Base-by-base conservation (phyloP, 73 alveolate genomes). In the Breviolum minutum region DNA sequence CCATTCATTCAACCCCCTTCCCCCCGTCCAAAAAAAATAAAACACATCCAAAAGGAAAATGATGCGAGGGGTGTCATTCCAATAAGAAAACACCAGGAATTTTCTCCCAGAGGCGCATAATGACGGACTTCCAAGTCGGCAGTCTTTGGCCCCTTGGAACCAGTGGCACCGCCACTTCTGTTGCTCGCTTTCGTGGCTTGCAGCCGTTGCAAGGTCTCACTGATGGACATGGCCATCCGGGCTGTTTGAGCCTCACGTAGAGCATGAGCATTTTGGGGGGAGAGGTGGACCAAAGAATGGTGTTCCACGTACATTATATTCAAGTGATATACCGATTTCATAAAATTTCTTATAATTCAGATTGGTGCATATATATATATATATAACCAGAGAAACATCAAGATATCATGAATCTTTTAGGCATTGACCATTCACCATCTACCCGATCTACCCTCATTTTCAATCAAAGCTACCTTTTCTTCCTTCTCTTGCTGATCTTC, bases 41-140 rank as follows among this genome's bases (percentile, higher is more conserved):
- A 13, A 0, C 19, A 20, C 81, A 71, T 20, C 26, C n/a, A 22
- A n/a, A 70, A 2, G 32, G 32, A 13, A 11, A 13, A 71, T 8
- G 13, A 71, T 13, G 26, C n/a, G n/a, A n/a, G n/a, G n/a, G n/a
- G n/a, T 40, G 26, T 30, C 10, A 17, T 30, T 17, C 40, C 81
- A 71, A 71, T n/a, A n/a, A n/a, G n/a, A n/a, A 1, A 0, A 19
- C 82, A 13, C 13, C 32, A 71, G 30, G 32, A 71, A 22, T 22
- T 8, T 17, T 8, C 82, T 17, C 70, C 0, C 91, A 74, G 24
- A 1, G 92, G 71, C 76, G 26, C 97, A 76, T 91, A 91, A 62
- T 91, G 97, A n/a, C 97, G 87, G 24, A 91, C 97, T 32, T 91
- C 97, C 97, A 91, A 61, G 48, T 91, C 85, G 60, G 95, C 84